Conservation (phyloP, 495 filamentous ascomycete species). For the Pyrenopolyporus hunteri region DNA sequence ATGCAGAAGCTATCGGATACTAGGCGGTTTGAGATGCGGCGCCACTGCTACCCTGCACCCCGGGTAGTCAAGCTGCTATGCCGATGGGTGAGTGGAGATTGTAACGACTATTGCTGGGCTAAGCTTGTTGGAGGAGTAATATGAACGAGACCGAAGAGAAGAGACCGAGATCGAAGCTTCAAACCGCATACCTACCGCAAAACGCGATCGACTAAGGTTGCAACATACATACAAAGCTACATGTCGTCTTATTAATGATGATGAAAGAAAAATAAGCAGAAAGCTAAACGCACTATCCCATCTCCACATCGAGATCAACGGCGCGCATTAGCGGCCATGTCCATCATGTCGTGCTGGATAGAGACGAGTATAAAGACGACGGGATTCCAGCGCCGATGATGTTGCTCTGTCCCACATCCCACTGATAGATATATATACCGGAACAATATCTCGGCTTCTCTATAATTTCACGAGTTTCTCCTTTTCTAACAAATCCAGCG, state of each 20-base stretch:
- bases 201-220: slow-evolving; percentile 17
- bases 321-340: slow-evolving; percentile 11
- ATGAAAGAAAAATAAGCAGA: slow-evolving; percentile 22
- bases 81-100: slow-evolving; percentile 16
- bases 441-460: not conserved
- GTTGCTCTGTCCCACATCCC: not conserved
- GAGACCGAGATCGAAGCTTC: slow-evolving; percentile 10
- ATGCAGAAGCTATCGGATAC: slow-evolving; percentile 3
- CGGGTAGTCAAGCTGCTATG: not conserved
- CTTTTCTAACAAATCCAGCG: slow-evolving; percentile 2
- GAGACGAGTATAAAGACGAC: slow-evolving; percentile 26
- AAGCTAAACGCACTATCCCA: slow-evolving; percentile 25
- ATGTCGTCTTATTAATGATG: not conserved
- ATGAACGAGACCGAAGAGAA: not conserved
- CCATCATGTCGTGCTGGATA: slow-evolving; percentile 5
- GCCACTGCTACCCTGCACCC: slow-evolving; percentile 21
- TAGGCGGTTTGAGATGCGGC: slow-evolving; percentile 23
- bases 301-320: slow-evolving; percentile 11
- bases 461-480: not conserved
- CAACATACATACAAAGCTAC: not conserved
- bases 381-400: not conserved
- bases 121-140: not conserved
- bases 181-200: not conserved
- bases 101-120: slow-evolving; percentile 4
- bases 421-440: not conserved